Base-by-base conservation (phyloP, 139 green algal genomes). In the Micractinium conductrix region DNA sequence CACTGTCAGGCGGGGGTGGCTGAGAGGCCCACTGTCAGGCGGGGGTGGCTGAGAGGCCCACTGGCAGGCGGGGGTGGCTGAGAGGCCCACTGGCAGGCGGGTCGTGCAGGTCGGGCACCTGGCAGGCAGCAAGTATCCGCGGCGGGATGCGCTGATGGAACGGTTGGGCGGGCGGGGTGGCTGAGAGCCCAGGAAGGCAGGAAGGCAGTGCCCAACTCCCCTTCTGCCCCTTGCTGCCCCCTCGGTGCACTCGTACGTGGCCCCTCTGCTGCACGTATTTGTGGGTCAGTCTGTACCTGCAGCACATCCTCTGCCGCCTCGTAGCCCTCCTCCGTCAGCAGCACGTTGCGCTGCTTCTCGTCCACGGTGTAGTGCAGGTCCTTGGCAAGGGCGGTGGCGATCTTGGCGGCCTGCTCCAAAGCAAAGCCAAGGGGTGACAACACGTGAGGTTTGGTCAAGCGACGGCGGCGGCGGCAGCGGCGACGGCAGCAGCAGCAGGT, bases 361-460 rank as follows among this genome's bases (percentile, higher is more conserved):
- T 99, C 97, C 79, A 99, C 97, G 0, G 95, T 99, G 94, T 99
- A 99, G 90, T 99, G 97, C 62, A 97, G 79, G 62, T 97, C 97
- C 4, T 82, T 79, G 67, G 88, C 89, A 60, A 99, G 90, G 30
- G 94, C 96, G 33, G 89, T 81, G 0, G 97, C 96, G 45, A 99
- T 91, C 92, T 99, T 97, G 55, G 88, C 87, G 0, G 95, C 91
- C 86, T 91, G 90, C 7, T 19, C 2, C n/a, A 69, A 7, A 69
- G n/a, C n/a, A n/a, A n/a, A n/a, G n/a, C n/a, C n/a, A n/a, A n/a
- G n/a, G n/a, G n/a, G n/a, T n/a, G n/a, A n/a, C n/a, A n/a, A n/a
- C n/a, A n/a, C n/a, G n/a, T n/a, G n/a, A n/a, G n/a, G n/a, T n/a
- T n/a, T n/a, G n/a, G n/a, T n/a, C n/a, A n/a, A n/a, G n/a, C n/a